Conservation (phyloP, 1,284 basidiomycete genomes). For the Megacollybia platyphylla region DNA sequence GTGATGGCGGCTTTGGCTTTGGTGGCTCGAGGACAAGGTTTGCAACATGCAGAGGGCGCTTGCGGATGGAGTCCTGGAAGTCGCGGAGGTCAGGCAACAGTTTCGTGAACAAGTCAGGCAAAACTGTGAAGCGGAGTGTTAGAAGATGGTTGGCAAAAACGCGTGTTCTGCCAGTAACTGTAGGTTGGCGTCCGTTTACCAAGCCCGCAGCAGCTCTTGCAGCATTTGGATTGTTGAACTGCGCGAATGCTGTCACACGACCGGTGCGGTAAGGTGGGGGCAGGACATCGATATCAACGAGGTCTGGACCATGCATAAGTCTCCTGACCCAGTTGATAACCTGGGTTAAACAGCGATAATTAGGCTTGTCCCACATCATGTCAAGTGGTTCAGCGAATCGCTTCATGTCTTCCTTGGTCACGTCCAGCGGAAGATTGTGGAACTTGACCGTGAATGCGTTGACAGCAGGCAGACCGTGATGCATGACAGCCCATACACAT, state of each 20-base stretch:
- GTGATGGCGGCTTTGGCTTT: slow-evolving; percentile 9
- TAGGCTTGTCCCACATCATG: slow-evolving; percentile 36
- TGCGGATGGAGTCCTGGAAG: slow-evolving; percentile 16
- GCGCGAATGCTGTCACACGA: slow-evolving; percentile 36
- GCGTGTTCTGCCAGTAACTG: slow-evolving; percentile 24
- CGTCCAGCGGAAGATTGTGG: slow-evolving; percentile 32
- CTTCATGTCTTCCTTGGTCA: slow-evolving; percentile 25
- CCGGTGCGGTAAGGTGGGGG: slow-evolving; percentile 40
- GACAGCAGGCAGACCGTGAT: slow-evolving; percentile 43
- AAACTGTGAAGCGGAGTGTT: slow-evolving; percentile 29
- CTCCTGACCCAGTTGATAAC: slow-evolving; percentile 26
- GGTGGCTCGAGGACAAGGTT: slow-evolving; percentile 15
- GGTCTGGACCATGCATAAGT: slow-evolving; percentile 24
- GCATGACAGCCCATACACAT: slow-evolving; percentile 28
- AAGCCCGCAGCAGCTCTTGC: slow-evolving; percentile 34
- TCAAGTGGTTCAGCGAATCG: slow-evolving; percentile 32
- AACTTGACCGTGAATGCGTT: slow-evolving; percentile 46
- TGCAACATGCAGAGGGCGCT: slow-evolving; percentile 10
- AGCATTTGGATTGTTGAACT: slow-evolving; percentile 30
- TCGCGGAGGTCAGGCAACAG: slow-evolving; percentile 23
- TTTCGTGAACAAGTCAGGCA: slow-evolving; percentile 19
- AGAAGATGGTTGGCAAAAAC: slow-evolving; percentile 38
- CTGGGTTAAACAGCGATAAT: slow-evolving; percentile 26
- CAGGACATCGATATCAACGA: slow-evolving; percentile 30
- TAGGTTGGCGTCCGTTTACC: slow-evolving; percentile 29